Conservation (phyloP, 495 filamentous ascomycete species). For the Pyronema omphalodes region DNA sequence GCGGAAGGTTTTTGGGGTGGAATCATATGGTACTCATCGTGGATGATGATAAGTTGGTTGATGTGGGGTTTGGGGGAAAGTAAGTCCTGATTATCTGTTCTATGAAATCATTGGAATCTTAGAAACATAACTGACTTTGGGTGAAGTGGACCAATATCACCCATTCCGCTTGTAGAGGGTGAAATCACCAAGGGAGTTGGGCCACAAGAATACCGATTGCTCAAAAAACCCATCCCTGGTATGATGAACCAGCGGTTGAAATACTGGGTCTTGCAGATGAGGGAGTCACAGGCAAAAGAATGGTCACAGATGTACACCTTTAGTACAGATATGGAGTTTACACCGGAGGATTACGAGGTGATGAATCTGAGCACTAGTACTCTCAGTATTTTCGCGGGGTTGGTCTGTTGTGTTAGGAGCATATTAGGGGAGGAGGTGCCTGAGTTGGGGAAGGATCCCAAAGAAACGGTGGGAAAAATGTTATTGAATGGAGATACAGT, state of each 20-base stretch:
- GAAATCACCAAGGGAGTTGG: slow-evolving; percentile 29
- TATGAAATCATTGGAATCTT: not conserved
- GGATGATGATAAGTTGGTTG: slow-evolving; percentile 37
- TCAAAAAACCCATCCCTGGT: slow-evolving; percentile 30
- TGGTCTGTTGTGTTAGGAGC: slow-evolving; percentile 7
- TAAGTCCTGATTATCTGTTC: not conserved
- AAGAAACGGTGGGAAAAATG: slow-evolving; percentile 34
- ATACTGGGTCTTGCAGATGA: slow-evolving; percentile 47
- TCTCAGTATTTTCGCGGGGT: slow-evolving; percentile 1
- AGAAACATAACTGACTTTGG: not conserved
- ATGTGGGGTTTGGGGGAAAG: slow-evolving; percentile 54
- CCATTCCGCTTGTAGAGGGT: slow-evolving; percentile 33
- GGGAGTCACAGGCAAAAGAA: slow-evolving; percentile 27
- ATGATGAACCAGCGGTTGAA: slow-evolving; percentile 29
- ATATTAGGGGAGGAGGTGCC: slow-evolving; percentile 29
- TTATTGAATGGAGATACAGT: slow-evolving; percentile 38
- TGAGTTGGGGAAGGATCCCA: slow-evolving; percentile 15
- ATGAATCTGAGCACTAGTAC: slow-evolving; percentile 36
- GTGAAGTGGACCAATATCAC: slow-evolving; percentile 32
- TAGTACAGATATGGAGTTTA: slow-evolving; percentile 38
- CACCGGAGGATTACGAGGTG: slow-evolving; percentile 42
- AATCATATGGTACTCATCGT: slow-evolving; percentile 56
- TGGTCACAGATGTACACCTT: slow-evolving; percentile 46
- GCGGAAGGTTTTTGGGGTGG: slow-evolving; percentile 15
- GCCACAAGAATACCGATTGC: slow-evolving; percentile 33